Evolutionary conservation across 2,329 filamentous ascomycete genomes (phyloP).

Genomic region (Trichoderma harzianum): DNA sequence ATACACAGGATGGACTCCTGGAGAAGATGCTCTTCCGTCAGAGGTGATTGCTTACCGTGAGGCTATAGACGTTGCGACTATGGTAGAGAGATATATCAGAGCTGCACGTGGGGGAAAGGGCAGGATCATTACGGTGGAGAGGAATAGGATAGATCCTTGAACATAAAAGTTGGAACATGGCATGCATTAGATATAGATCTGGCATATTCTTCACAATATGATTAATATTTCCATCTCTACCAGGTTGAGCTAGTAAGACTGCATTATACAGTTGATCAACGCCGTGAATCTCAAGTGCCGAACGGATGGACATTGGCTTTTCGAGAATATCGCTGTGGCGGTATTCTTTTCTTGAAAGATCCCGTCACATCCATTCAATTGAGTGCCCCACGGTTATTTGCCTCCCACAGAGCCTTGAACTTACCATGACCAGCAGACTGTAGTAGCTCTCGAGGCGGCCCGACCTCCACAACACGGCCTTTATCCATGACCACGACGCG

Average conservation of each 20-base stretch:
- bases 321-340: not conserved
- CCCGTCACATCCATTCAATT: not conserved
- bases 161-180: too few species aligned
- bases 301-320: too few species aligned
- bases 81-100: constrained; percentile 48
- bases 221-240: not conserved
- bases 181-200: not conserved
- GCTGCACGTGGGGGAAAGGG: constrained; percentile 46
- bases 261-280: not conserved
- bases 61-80: constrained; percentile 37
- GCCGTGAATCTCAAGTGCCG: not conserved
- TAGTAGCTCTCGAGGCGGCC: constrained; percentile 25
- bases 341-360: too few species aligned
- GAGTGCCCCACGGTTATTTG: constrained; percentile 21
- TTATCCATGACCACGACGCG: constrained; percentile 29
- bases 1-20: constrained; percentile 41
- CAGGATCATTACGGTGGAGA: constrained; percentile 48
- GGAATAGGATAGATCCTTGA: constrained; percentile 30
- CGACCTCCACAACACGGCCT: constrained; percentile 27
- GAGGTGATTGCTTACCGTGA: constrained; percentile 35
- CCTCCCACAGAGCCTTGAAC: constrained; percentile 29
- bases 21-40: constrained; percentile 32
- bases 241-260: not conserved
- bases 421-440: constrained; percentile 18
- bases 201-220: not conserved